Conservation (phyloP, 2,329 filamentous ascomycete genomes). For the Chaetomium globosum region DNA sequence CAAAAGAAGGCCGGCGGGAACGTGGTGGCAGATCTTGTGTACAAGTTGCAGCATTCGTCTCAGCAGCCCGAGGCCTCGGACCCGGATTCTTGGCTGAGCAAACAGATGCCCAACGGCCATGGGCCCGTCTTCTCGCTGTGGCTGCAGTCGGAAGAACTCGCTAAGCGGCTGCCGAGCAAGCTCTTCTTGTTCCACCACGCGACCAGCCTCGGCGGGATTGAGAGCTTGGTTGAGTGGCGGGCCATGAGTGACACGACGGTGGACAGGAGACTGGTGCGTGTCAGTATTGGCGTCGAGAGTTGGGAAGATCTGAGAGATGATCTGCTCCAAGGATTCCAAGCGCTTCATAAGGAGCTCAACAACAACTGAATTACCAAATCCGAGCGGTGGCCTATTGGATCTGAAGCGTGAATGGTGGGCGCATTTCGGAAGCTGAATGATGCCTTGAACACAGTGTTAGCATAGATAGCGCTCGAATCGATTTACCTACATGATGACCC, state of each 20-base stretch:
- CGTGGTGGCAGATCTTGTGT: conserved; percentile 34
- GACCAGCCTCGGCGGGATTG: conserved; percentile 89
- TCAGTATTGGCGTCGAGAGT: conserved; percentile 85
- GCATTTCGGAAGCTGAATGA: no score
- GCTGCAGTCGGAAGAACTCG: conserved; percentile 62
- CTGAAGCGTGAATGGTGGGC: no score
- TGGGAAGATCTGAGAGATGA: conserved; percentile 83
- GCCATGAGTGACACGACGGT: conserved; percentile 79
- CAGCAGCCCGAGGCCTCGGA: conserved; percentile 68
- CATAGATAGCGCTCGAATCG: neutral
- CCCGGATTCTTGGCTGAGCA: conserved; percentile 69
- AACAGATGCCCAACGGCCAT: conserved; percentile 90
- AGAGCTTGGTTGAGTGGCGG: conserved; percentile 96
- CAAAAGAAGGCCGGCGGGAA: conserved; percentile 45
- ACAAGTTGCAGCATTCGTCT: conserved; percentile 65
- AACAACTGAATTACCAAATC: neutral
- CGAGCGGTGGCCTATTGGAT: no score
- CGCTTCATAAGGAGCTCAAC: conserved; percentile 45
- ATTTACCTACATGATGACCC: no score
- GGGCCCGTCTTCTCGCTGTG: conserved; percentile 84
- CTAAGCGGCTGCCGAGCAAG: conserved; percentile 73
- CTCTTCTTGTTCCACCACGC: conserved; percentile 88
- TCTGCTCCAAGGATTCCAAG: conserved; percentile 66
- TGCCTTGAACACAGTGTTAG: neutral
- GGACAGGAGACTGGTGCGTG: conserved; percentile 70